These are phyloP conservation scores for Brassica incana DNA, from an alignment of 345 rosid species.

Conservation along the genomic window DNA sequence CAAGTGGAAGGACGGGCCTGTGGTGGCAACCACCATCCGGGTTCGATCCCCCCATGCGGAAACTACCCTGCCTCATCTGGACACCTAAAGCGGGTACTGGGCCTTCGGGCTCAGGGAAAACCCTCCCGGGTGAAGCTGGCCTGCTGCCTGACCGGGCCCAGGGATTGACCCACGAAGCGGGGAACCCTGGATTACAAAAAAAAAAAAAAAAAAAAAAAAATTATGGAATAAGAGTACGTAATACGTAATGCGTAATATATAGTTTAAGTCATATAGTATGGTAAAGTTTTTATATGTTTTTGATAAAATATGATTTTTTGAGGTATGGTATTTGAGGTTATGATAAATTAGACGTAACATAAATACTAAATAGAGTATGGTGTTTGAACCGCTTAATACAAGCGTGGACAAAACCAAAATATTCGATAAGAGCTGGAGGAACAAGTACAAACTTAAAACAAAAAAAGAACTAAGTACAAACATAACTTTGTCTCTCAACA, in stretches of 20 bases:
- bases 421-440: background rate
- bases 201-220: background rate
- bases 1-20: too few species aligned
- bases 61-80: too few species aligned
- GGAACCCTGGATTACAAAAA: too few species aligned
- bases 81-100: too few species aligned
- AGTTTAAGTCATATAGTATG: background rate
- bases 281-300: background rate
- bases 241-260: background rate
- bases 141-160: too few species aligned
- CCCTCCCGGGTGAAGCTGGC: too few species aligned
- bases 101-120: too few species aligned
- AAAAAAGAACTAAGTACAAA: background rate
- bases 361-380: background rate
- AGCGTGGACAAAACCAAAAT: background rate
- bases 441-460: background rate
- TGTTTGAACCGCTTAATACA: background rate
- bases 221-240: background rate
- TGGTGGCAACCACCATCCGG: too few species aligned
- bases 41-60: too few species aligned
- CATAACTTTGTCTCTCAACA: background rate
- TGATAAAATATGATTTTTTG: background rate
- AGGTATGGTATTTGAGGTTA: background rate
- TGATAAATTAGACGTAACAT: background rate
- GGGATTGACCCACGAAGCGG: too few species aligned